Conservation (phyloP, 164 flowering plant genomes). For the Vitis labrusca region DNA sequence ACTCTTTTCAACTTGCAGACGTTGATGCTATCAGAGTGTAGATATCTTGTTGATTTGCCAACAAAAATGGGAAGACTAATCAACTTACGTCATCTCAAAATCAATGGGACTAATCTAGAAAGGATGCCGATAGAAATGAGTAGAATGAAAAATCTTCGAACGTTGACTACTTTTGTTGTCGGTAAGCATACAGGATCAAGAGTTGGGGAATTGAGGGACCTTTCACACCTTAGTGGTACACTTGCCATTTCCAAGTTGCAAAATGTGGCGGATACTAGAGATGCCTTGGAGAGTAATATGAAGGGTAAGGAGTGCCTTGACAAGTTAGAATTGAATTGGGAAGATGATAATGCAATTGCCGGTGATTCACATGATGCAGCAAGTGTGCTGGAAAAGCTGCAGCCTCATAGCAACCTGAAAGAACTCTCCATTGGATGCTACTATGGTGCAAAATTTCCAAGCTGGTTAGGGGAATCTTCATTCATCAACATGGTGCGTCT, state of each 20-base stretch:
- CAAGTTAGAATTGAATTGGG: constrained; percentile 13
- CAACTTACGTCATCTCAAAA: constrained; percentile 23
- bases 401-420: constrained; percentile 15
- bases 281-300: constrained; percentile 14
- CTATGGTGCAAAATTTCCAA: constrained; percentile 17
- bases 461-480: constrained; percentile 14
- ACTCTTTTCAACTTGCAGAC: background rate
- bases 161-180: constrained; percentile 4
- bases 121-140: constrained; percentile 18
- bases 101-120: background rate
- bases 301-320: constrained; percentile 11
- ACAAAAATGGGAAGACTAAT: constrained; percentile 12
- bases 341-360: background rate
- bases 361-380: background rate
- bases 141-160: constrained; percentile 10
- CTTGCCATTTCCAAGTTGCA: constrained; percentile 11
- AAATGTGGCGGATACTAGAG: constrained; percentile 11
- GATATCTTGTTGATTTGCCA: constrained; percentile 14
- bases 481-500: background rate
- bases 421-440: constrained; percentile 3
- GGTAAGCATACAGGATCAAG: background rate
- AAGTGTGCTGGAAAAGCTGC: constrained; percentile 3
- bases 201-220: constrained; percentile 6
- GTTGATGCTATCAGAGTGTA: background rate
- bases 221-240: constrained; percentile 1